Base-by-base conservation (phyloP, 345 rosid genomes). In the Moringa oleifera region DNA sequence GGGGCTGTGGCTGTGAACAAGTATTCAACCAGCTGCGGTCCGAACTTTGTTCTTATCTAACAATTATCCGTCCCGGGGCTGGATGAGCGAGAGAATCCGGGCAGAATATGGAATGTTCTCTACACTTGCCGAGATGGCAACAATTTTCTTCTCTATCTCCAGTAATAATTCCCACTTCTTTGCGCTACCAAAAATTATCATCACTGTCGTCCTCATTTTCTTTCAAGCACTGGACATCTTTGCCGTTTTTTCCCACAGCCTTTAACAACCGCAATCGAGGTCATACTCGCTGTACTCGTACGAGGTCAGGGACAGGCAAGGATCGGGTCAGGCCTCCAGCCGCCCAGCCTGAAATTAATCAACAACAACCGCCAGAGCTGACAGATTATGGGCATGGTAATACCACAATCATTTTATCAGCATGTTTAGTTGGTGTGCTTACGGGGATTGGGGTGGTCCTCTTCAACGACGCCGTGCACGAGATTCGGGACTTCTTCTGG, bases 401-500 rank as follows among this genome's bases (percentile, higher is more conserved):
- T 61, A 75, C 73, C 0, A 58, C 68, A 20, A 65, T 68, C 15
- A 74, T 85, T 46, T 58, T 83, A 23, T 80, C 83, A 16, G 88
- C 96, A 4, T 87, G 98, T 67, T 71, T 80, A 36, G 89, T 89
- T 17, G 98, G 98, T 23, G 66, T 87, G 0, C 73, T 89, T 33
- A 89, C 96, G 0, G 95, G 98, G n/a, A 17, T 92, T 12, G 82
- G 80, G 9, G 96, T 92, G 18, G 95, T 92, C 20, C 58, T 87
- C 15, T 92, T 92, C 81, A 92, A 92, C 63, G 83, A 83, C 18
- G 71, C 77, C 20, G 93, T 89, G 25, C 91, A 80, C 57, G 85
- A 81, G 69, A 76, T 92, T 28, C 89, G 98, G 9, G 98, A 89
- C 71, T 69, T 87, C 45, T 85, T 82, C 61, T 89, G 96, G 98